phyloP scores from a whole-genome alignment of 1,284 basidiomycete species.

The Sporisorium sorghi region DNA sequence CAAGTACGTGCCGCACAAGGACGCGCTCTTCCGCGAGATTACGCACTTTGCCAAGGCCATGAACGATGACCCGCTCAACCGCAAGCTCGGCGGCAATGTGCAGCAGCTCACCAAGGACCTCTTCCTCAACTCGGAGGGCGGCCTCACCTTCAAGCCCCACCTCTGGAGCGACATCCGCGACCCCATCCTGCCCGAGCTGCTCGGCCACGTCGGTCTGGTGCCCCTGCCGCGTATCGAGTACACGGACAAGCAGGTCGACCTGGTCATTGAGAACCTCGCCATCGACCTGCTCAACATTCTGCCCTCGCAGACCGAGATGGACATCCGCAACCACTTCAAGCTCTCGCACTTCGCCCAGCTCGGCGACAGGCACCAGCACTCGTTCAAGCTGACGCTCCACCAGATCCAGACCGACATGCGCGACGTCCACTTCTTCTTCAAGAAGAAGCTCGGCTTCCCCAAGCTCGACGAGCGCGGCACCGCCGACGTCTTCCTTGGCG shows the following conservation, averaged over 20 bases:
- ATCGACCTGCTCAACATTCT: constrained; percentile 78
- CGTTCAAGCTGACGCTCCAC: constrained; percentile 68
- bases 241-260: constrained; percentile 72
- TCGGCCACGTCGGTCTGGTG: constrained; percentile 79
- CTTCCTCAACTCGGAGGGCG: constrained; percentile 74
- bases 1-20: constrained; percentile 87
- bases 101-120: constrained; percentile 83
- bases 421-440: constrained; percentile 84
- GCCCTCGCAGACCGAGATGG: constrained; percentile 79
- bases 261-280: constrained; percentile 89
- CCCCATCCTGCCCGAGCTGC: constrained; percentile 83
- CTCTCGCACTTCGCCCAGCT: constrained; percentile 72
- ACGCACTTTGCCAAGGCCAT: constrained; percentile 84
- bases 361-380: constrained; percentile 57
- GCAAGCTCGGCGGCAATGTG: constrained; percentile 84
- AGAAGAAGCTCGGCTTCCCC: constrained; percentile 75
- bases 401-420: constrained; percentile 96
- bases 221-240: constrained; percentile 75
- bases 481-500: constrained; percentile 88
- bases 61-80: constrained; percentile 85
- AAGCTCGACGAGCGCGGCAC: constrained; percentile 89
- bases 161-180: constrained; percentile 86
- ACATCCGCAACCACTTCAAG: constrained; percentile 84
- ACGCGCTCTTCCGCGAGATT: constrained; percentile 79
- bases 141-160: constrained; percentile 81